Conservation (phyloP, 2,329 filamentous ascomycete species). For the Capronia americana region DNA sequence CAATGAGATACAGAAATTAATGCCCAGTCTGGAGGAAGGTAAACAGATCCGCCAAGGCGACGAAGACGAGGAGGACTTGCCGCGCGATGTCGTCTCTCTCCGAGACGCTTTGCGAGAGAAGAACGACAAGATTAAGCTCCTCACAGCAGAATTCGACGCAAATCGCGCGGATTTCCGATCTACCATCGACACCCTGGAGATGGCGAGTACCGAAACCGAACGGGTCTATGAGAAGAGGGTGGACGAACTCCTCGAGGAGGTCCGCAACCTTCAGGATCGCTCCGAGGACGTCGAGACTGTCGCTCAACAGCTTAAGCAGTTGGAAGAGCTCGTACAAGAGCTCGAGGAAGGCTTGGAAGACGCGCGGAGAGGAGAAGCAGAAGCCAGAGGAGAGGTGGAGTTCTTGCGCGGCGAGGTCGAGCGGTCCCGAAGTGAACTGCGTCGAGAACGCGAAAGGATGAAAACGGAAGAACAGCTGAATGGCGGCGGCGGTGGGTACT, state of each 20-base stretch:
- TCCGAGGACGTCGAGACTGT: slow-evolving; percentile 91
- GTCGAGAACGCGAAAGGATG: slow-evolving; percentile 84
- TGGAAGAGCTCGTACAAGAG: slow-evolving; percentile 95
- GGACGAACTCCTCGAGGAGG: slow-evolving; percentile 73
- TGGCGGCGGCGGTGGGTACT: slow-evolving; percentile 34
- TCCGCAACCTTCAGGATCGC: slow-evolving; percentile 76
- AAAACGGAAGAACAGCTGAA: slow-evolving; percentile 53
- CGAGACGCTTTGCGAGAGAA: slow-evolving; percentile 87
- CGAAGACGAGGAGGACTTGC: slow-evolving; percentile 36
- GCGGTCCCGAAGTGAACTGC: slow-evolving; percentile 83
- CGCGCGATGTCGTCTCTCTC: slow-evolving; percentile 74
- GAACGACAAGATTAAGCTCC: slow-evolving; percentile 92
- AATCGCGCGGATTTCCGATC: slow-evolving; percentile 95
- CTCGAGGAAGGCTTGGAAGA: slow-evolving; percentile 96
- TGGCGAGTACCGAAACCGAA: slow-evolving; percentile 92
- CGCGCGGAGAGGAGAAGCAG: slow-evolving; percentile 88
- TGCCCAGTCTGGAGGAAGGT: slow-evolving; percentile 54
- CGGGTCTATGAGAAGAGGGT: slow-evolving; percentile 79
- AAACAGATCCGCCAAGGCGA: slow-evolving; percentile 50
- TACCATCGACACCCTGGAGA: slow-evolving; percentile 93
- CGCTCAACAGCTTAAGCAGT: slow-evolving; percentile 86
- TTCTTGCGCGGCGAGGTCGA: slow-evolving; percentile 95
- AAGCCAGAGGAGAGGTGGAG: slow-evolving; percentile 93
- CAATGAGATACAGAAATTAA: slow-evolving; percentile 77
- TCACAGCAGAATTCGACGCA: slow-evolving; percentile 92